Conservation (phyloP, 345 rosid species). For the Lumnitzera littorea region DNA sequence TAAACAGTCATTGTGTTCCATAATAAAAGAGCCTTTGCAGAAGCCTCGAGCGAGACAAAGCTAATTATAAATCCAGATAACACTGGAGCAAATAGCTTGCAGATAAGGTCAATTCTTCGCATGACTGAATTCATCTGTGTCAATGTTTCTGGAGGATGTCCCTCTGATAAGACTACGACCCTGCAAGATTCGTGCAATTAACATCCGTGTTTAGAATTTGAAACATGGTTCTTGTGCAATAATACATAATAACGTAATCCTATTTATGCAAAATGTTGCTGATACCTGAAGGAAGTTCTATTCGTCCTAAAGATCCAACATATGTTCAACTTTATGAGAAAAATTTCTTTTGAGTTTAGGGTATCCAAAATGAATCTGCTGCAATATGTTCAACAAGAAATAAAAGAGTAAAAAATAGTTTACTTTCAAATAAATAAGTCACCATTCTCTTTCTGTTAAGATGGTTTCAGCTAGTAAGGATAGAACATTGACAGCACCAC, state of each 20-base stretch:
- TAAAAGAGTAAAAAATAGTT: too few relatives aligned
- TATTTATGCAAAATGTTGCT: too few relatives aligned
- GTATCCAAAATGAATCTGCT: too few relatives aligned
- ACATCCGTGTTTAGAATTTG: too few relatives aligned
- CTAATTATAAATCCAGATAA: constrained; percentile 72
- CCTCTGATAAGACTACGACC: constrained; percentile 82
- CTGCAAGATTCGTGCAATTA: constrained; percentile 18
- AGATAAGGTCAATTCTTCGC: constrained; percentile 69
- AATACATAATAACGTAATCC: too few relatives aligned
- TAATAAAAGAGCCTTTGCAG: constrained; percentile 52
- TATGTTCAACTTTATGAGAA: too few relatives aligned
- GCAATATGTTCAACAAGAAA: too few relatives aligned
- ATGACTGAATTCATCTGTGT: constrained; percentile 63
- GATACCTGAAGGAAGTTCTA: too few relatives aligned
- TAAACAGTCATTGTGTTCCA: constrained; percentile 54
- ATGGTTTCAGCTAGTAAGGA: constrained; percentile 85
- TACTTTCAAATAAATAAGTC: too few relatives aligned
- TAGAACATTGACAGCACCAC: constrained; percentile 74
- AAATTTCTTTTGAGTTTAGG: too few relatives aligned
- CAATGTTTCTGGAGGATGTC: constrained; percentile 38
- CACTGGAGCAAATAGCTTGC: constrained; percentile 84
- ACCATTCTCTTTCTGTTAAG: constrained; percentile 92
- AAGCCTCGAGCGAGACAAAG: constrained; percentile 65
- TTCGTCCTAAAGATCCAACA: too few relatives aligned
- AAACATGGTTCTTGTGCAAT: too few relatives aligned